These are phyloP conservation scores for Sporothrix phasma DNA, from an alignment of 2,329 filamentous ascomycete genomes.

Conservation along the genomic window DNA sequence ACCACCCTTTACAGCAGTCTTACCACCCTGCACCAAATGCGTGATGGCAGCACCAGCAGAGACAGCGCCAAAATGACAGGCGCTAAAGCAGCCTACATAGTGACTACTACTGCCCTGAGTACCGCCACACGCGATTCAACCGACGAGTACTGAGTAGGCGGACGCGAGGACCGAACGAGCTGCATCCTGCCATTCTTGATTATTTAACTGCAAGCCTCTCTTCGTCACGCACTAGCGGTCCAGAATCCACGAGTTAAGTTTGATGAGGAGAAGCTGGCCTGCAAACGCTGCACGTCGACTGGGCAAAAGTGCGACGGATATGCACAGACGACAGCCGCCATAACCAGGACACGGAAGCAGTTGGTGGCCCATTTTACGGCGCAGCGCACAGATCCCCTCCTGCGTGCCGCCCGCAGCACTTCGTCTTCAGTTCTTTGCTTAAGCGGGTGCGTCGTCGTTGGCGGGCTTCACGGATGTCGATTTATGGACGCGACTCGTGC, in stretches of 20 bases:
- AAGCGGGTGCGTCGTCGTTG: not conserved
- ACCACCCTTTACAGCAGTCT: too few relatives aligned
- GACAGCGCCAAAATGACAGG: too few relatives aligned
- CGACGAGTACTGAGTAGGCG: slow-evolving; percentile 3
- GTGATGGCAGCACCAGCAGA: too few relatives aligned
- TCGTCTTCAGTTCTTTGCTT: slow-evolving; percentile 1
- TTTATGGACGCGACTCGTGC: slow-evolving; percentile 5
- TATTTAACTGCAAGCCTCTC: slow-evolving; percentile 5
- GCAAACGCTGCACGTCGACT: slow-evolving; percentile 6
- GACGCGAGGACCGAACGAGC: slow-evolving; percentile 3
- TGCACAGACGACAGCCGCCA: not conserved
- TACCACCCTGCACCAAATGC: too few relatives aligned
- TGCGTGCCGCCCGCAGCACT: not conserved
- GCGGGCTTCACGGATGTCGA: not conserved
- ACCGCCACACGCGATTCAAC: not conserved
- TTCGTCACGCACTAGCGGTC: not conserved
- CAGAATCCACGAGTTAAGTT: slow-evolving; percentile 4
- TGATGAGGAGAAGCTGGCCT: slow-evolving; percentile 2
- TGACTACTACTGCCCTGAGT: too few relatives aligned
- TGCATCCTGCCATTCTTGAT: too few relatives aligned
- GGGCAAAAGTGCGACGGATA: slow-evolving; percentile 6
- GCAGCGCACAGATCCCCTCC: not conserved
- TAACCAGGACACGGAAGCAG: not conserved
- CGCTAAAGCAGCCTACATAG: too few relatives aligned
- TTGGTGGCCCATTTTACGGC: not conserved